A percentile compares a stretch with the other conserved stretches of the same genome.
Evolutionary conservation across 441 rosid genomes (phyloP).

Genomic region (Melastoma candidum): DNA sequence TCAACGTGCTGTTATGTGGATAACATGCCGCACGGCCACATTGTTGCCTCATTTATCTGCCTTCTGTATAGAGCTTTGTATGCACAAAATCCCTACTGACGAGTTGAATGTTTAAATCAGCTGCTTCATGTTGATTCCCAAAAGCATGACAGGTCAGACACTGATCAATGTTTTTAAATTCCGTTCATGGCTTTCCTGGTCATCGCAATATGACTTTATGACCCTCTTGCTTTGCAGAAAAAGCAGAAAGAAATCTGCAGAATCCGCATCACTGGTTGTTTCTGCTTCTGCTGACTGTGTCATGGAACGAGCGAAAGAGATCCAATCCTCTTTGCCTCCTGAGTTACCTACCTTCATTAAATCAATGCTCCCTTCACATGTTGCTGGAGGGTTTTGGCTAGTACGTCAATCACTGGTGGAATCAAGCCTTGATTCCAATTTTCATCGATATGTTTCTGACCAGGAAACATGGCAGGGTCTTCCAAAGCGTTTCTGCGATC

Average conservation of each 20-base stretch:
- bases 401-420: slow-evolving; percentile 13
- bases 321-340: slow-evolving; percentile 28
- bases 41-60: no score
- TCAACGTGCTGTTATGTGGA: no score
- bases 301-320: slow-evolving; percentile 26
- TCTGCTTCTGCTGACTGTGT: slow-evolving; percentile 10
- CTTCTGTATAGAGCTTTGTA: no score
- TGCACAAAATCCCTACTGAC: no score
- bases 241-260: slow-evolving; percentile 28
- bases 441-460: background rate
- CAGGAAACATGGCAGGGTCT: slow-evolving; percentile 28
- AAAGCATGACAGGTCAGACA: no score
- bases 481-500: slow-evolving; percentile 22
- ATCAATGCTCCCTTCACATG: slow-evolving; percentile 40
- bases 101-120: no score
- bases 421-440: background rate
- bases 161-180: no score
- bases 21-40: no score
- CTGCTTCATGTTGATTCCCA: no score
- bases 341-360: slow-evolving; percentile 37
- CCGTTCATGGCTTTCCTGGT: no score
- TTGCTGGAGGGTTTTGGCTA: slow-evolving; percentile 46
- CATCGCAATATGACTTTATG: no score
- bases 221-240: slow-evolving; percentile 14
- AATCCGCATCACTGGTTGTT: background rate